Percentiles rank a stretch among this genome's conserved stretches.
Conservation (phyloP, 768 basidiomycete species). For the Hygrophorus russula region DNA sequence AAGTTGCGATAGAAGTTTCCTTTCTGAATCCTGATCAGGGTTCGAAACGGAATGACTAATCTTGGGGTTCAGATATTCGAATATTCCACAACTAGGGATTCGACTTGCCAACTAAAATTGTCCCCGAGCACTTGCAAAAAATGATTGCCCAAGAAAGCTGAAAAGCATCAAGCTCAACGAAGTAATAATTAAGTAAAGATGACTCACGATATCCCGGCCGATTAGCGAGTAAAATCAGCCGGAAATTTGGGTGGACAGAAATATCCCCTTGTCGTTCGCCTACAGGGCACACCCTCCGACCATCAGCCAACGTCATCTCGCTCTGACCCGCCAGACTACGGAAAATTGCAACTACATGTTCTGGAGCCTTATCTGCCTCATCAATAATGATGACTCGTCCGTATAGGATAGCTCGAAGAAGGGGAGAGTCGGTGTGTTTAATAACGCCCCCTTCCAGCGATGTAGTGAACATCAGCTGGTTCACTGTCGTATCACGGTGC, state of each 20-base stretch:
- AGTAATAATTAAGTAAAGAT: neutral
- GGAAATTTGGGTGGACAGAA: constrained; percentile 51
- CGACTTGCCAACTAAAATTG: constrained; percentile 34
- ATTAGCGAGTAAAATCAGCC: constrained; percentile 54
- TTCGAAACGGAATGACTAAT: constrained; percentile 50
- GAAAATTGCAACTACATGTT: constrained; percentile 65
- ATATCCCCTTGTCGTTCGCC: constrained; percentile 42
- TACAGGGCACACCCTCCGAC: constrained; percentile 38
- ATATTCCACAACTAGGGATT: neutral
- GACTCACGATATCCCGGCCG: constrained; percentile 56
- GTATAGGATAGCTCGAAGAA: constrained; percentile 48
- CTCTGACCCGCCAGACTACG: constrained; percentile 55
- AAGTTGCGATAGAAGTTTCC: constrained; percentile 45
- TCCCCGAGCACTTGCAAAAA: constrained; percentile 65
- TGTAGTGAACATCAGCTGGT: constrained; percentile 61
- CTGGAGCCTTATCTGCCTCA: constrained; percentile 65
- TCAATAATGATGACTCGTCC: constrained; percentile 62
- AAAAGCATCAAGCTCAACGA: constrained; percentile 1
- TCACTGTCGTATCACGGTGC: constrained; percentile 61
- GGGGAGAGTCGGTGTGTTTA: constrained; percentile 53
- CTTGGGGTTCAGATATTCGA: neutral
- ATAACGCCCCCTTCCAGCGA: constrained; percentile 46
- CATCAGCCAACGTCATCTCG: constrained; percentile 54
- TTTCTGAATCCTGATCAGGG: constrained; percentile 56
- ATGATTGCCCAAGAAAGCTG: constrained; percentile 65